phyloP scores from a whole-genome alignment of 768 basidiomycete species.

The Amylocystis lapponica region DNA sequence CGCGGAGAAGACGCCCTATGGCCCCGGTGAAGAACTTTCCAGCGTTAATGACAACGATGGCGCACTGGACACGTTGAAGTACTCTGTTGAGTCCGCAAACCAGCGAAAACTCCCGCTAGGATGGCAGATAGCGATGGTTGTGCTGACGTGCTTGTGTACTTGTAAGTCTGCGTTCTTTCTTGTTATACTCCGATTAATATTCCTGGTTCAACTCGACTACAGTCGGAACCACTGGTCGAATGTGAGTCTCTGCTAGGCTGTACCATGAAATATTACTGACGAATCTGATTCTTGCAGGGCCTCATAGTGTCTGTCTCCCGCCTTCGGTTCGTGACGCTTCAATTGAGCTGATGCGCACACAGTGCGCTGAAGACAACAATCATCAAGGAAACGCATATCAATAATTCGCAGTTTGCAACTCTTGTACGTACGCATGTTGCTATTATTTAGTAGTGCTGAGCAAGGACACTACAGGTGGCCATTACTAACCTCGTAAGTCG shows the following conservation, averaged over 20 bases:
- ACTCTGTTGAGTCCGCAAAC: no score
- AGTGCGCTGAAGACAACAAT: constrained; percentile 38
- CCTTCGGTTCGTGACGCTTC: not conserved
- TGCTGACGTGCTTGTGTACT: constrained; percentile 35
- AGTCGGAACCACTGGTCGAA: constrained; percentile 43
- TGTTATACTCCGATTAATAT: not conserved
- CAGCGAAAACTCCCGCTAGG: constrained; percentile 27
- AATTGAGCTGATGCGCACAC: not conserved
- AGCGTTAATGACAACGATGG: not conserved
- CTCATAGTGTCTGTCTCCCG: constrained; percentile 29
- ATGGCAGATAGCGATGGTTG: constrained; percentile 31
- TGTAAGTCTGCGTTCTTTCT: constrained; percentile 23
- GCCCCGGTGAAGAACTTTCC: not conserved
- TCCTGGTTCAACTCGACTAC: not conserved
- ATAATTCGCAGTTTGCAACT: constrained; percentile 40
- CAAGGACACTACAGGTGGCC: constrained; percentile 22
- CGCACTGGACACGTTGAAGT: no score
- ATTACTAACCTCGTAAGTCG: constrained; percentile 31
- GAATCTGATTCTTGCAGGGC: constrained; percentile 22
- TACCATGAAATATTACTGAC: no score
- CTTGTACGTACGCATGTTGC: constrained; percentile 20
- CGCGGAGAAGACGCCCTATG: not conserved
- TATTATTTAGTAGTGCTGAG: not conserved
- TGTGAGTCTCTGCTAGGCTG: constrained; percentile 25
- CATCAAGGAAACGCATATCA: constrained; percentile 35